Percentiles rank a stretch among this genome's conserved stretches.
phyloP scores from a whole-genome alignment of 139 green algal genomes.

The Coccomyxa sp. region DNA sequence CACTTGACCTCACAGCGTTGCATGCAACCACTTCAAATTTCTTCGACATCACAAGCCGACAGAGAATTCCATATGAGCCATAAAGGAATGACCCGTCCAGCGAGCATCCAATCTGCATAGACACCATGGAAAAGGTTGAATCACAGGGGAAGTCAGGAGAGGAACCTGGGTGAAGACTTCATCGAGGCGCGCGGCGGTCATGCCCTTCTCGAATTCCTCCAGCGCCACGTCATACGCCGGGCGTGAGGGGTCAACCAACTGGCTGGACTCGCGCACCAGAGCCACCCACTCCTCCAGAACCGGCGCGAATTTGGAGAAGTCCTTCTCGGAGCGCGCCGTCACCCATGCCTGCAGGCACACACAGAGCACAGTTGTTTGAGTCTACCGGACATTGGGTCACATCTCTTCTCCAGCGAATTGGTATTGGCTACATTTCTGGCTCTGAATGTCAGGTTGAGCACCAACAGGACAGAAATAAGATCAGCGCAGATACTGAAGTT shows the following conservation, averaged over 20 bases:
- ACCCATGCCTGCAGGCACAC: constrained; percentile 59
- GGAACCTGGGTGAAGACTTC: constrained; percentile 72
- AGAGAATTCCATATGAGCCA: no score
- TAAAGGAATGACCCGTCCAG: no score
- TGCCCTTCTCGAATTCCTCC: constrained; percentile 87
- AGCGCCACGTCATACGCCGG: constrained; percentile 73
- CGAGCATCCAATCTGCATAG: no score
- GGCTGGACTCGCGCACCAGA: constrained; percentile 45
- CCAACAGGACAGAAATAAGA: not conserved
- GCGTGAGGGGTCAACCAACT: constrained; percentile 34
- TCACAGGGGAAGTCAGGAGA: not conserved
- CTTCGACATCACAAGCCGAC: no score
- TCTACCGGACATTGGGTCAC: not conserved
- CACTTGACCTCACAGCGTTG: no score
- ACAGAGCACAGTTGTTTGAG: not conserved
- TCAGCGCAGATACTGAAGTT: no score
- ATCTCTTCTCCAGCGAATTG: no score
- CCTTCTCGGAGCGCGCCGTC: constrained; percentile 55
- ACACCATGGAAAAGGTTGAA: no score
- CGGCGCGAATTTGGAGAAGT: constrained; percentile 81
- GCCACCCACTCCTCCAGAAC: constrained; percentile 78
- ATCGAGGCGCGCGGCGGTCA: constrained; percentile 69
- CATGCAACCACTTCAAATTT: no score
- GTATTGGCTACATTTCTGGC: not conserved
- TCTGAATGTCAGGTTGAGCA: not conserved